Evolutionary conservation across 1,139 yeast species (phyloP), one percentile per base, ranked within the genome.

Genomic region (Blastobotrys serpentis): DNA sequence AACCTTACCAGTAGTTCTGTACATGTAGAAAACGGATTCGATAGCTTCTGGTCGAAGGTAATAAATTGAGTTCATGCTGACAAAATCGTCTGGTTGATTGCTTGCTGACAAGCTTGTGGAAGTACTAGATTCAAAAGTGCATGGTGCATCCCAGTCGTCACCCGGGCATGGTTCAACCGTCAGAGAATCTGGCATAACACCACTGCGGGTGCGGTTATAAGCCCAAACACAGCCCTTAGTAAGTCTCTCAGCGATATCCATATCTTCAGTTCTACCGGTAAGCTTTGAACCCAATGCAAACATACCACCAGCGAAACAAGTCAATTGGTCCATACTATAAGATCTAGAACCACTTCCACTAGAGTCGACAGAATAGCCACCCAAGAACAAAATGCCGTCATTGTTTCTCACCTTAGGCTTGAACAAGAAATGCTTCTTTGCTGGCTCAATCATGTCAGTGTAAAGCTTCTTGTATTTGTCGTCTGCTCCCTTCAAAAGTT

Each of bases 21-120:
- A 85, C 73, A 85, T 74, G 66, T 82, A 81, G 64, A 82, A 84
- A 21, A 86, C 74, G 0, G 89, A 81, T 61, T 86, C 94, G 22
- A 86, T 81, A 1, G 88, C 80, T 61, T 84, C 89, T 0, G 95
- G 92, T 43, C 90, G 74, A 54, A 86, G 76, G 46, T 82, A 67
- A 59, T 79, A 82, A 48, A 75, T 75, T 32, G 77, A 71, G 52
- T 78, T 81, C 56, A 74, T 61, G 2, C 61, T 56, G 43, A 50
- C 8, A 42, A 57, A 58, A 3, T 64, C 56, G 4, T 71, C 52
- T 6, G 81, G 77, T 55, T 63, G 56, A 38, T 69, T 68, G 4
- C 64, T 58, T 6, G 40, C 40, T 7, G 19, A 16, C 11, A 10
- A 17, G n/a, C 23, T 7, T n/a, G 18, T 7, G 4, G 13, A 8